phyloP scores from a whole-genome alignment of 768 basidiomycete species.

The Trametes maxima region DNA sequence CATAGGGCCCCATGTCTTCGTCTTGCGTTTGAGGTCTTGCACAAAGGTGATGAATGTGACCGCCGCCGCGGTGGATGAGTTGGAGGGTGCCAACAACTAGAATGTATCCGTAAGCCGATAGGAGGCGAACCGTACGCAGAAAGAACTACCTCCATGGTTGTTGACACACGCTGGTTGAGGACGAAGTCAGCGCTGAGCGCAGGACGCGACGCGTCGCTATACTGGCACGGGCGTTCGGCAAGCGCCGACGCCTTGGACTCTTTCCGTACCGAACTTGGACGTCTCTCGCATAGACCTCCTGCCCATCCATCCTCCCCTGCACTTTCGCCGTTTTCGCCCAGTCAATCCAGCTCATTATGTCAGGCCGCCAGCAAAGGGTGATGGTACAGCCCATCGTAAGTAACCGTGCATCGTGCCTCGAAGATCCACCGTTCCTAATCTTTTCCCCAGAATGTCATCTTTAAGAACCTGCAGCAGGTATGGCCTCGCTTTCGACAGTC shows the following conservation, averaged over 20 bases:
- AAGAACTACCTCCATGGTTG: conserved; percentile 37
- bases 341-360: conserved; percentile 59
- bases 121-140: neutral
- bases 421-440: neutral
- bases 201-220: conserved; percentile 32
- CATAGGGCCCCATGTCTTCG: conserved; percentile 94
- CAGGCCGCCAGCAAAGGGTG: conserved; percentile 90
- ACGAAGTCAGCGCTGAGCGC: conserved; percentile 21
- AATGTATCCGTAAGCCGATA: neutral
- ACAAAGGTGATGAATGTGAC: conserved; percentile 99
- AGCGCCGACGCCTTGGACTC: conserved; percentile 15
- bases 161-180: conserved; percentile 24
- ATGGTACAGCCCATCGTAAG: conserved; percentile 99
- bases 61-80: conserved; percentile 95
- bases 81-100: conserved; percentile 62
- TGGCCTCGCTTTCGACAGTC: neutral
- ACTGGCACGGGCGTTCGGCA: conserved; percentile 19
- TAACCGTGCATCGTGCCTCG: conserved; percentile 17
- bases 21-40: conserved; percentile 97
- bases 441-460: conserved; percentile 82
- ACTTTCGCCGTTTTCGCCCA: conserved; percentile 1
- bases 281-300: conserved; percentile 7
- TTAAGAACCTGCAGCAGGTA: conserved; percentile 94
- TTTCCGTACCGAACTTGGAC: conserved; percentile 18
- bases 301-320: conserved; percentile 15